These are phyloP conservation scores for Collybiopsis confluens DNA, from an alignment of 768 basidiomycete species.

Conservation along the genomic window DNA sequence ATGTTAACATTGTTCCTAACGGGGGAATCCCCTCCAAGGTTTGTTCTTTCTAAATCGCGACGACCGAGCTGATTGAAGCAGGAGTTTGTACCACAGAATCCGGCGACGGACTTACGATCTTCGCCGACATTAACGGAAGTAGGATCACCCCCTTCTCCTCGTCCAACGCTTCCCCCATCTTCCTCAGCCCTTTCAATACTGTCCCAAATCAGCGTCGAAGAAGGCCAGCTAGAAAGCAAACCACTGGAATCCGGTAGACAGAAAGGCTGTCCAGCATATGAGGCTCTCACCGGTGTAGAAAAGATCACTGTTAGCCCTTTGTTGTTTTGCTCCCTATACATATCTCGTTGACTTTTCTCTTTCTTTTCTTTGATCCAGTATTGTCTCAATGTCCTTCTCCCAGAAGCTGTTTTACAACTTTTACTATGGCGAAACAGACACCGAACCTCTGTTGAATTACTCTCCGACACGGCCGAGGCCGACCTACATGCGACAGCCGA, in stretches of 20 bases:
- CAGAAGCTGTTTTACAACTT: conserved; percentile 68
- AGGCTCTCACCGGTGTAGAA: conserved; percentile 37
- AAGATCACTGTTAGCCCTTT: conserved; percentile 54
- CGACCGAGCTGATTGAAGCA: no score
- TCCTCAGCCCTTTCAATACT: not conserved
- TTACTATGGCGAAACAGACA: conserved; percentile 67
- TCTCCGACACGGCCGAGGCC: conserved; percentile 51
- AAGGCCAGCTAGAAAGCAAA: not conserved
- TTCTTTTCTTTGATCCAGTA: conserved; percentile 40
- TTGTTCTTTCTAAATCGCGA: not conserved
- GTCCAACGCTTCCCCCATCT: conserved; percentile 10
- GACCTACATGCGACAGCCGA: conserved; percentile 46
- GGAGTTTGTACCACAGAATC: conserved; percentile 2
- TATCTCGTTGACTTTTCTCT: no score
- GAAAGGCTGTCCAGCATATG: conserved; percentile 38
- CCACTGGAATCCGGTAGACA: conserved; percentile 15
- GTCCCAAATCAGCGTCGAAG: not conserved
- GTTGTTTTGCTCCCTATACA: conserved; percentile 13
- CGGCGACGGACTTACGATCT: not conserved
- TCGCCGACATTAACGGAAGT: conserved; percentile 9
- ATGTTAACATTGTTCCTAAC: not conserved
- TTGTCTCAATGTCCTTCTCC: conserved; percentile 66
- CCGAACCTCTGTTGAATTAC: conserved; percentile 46
- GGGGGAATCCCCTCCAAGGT: not conserved
- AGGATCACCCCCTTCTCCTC: conserved; percentile 8